Evolutionary conservation across 2,329 filamentous ascomycete species (phyloP), one percentile per base, ranked within the genome.

Genomic region (Apiospora saccharicola): DNA sequence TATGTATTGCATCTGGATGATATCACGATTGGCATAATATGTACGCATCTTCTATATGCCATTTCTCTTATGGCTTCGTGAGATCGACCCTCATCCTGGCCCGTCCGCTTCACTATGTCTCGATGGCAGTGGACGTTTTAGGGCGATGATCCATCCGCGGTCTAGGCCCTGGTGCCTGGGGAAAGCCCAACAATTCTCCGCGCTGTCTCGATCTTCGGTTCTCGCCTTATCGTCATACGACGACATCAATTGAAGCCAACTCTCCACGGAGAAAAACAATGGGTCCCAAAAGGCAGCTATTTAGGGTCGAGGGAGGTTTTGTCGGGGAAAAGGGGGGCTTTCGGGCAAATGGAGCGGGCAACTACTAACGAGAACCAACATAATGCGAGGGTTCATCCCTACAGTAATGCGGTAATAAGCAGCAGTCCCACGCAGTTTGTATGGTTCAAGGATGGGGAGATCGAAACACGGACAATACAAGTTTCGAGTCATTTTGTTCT

Each of bases 181-280:
- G 57, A 64, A 64, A 64, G 57, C 34, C 57, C 57, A 64, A 64
- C 57, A 41, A 64, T 64, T 64, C 57, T 64, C 57, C 57, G 53
- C 30, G 57, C 57, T 41, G 57, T n/a, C 34, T 64, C 34, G 30
- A 64, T 64, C 22, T 64, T 24, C 3, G 34, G 57, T 41, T 64
- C 57, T 64, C 57, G 57, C 57, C 57, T 34, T 34, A 64, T 64
- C 57, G 34, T 64, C 57, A 41, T 64, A 64, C 57, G 57, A 64
- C 34, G 57, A 41, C 57, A 64, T 64, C 34, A 64, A 64, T 12
- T 64, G 34, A n/a, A 64, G 57, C 57, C n/a, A 34, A 41, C n/a
- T 64, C 57, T 64, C 34, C 57, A 64, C 30, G 34, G 41, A 37
- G 57, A 64, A 10, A 24, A 41, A n/a, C 13, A 41, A 41, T n/a